Evolutionary conservation across 176 grass and related monocot species (phyloP).

Genomic region (barley (Hordeum vulgare)): MorexV3_pseudomolecules_assembly NC_058524.1:440790208-440790707

Average conservation of each 20-base stretch:
- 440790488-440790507: conserved; percentile 70
- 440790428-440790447: conserved; percentile 43
- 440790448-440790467: conserved; percentile 18
- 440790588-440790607: background rate
- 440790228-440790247: conserved; percentile 39
- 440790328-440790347: conserved; percentile 31
- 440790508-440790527: conserved; percentile 60
- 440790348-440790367: conserved; percentile 41
- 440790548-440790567: conserved; percentile 9
- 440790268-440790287: conserved; percentile 44
- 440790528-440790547: conserved; percentile 59
- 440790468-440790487: conserved; percentile 55
- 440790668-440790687: background rate
- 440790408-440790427: conserved; percentile 61
- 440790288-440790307: conserved; percentile 75
- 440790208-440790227: conserved; percentile 62
- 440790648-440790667: background rate
- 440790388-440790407: conserved; percentile 56
- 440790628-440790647: background rate
- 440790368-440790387: conserved; percentile 66
- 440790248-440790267: conserved; percentile 70
- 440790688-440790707: background rate
- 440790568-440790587: background rate
- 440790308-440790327: background rate
- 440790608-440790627: background rate